Conservation (phyloP, 805 yeast species). For the Hanseniaspora jakobsenii region DNA sequence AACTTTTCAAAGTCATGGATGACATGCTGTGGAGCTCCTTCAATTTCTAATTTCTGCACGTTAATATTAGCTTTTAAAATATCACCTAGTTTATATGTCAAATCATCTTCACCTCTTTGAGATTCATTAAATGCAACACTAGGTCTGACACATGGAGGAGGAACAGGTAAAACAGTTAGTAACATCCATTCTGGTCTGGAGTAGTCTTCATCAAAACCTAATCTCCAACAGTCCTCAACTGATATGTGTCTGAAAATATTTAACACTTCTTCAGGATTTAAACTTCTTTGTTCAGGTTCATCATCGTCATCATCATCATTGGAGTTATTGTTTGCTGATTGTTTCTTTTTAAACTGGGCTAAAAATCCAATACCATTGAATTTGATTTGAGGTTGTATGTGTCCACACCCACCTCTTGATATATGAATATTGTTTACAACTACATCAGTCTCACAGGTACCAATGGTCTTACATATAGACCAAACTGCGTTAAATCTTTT, state of each 20-base stretch:
- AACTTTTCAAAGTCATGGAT: constrained; percentile 91
- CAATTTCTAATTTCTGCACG: constrained; percentile 94
- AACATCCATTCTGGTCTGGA: constrained; percentile 99
- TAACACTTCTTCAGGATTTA: constrained; percentile 78
- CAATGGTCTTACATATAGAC: constrained; percentile 80
- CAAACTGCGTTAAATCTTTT: constrained; percentile 95
- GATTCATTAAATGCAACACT: constrained; percentile 96
- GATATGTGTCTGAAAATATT: constrained; percentile 87
- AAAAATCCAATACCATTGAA: constrained; percentile 89
- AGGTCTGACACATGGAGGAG: constrained; percentile 99
- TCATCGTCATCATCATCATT: constrained; percentile 65
- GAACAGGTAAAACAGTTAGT: constrained; percentile 94
- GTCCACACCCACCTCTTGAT: constrained; percentile 96
- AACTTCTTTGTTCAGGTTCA: constrained; percentile 82
- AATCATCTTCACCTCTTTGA: constrained; percentile 97
- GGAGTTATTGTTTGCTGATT: constrained; percentile 26
- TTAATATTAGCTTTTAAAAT: constrained; percentile 91
- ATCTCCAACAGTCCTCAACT: constrained; percentile 61
- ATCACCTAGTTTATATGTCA: constrained; percentile 94
- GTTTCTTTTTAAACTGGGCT: constrained; percentile 88
- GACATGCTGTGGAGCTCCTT: constrained; percentile 98
- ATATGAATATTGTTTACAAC: constrained; percentile 45
- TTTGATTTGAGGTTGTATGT: constrained; percentile 88
- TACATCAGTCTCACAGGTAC: constrained; percentile 86
- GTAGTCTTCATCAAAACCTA: constrained; percentile 90